Evolutionary conservation across 2,329 filamentous ascomycete genomes (phyloP), one percentile per base, ranked within the genome.

Genomic region (Lachnellula hyalina): DNA sequence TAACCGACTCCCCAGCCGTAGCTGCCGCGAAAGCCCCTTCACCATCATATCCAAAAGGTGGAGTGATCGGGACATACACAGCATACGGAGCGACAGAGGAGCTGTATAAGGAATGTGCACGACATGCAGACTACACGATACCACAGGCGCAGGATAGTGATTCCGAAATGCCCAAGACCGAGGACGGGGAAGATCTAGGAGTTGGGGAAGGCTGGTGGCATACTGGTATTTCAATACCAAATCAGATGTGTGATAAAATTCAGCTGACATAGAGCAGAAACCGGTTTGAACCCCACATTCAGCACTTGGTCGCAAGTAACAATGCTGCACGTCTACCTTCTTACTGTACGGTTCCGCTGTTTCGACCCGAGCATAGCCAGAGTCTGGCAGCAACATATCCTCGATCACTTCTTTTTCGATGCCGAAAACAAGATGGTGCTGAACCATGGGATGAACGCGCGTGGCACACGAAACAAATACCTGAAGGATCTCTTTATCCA

Each of bases 301-400:
- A 92, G 86, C 69, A 93, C 89, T 54, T 99, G 94, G 94, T 89
- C 91, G 19, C 92, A 97, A 73, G 86, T 97, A 45, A 94, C 92
- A 36, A 96, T 96, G 79, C 81, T 99, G 55, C 93, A 99, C 77
- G 88, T 99, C 81, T 97, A 96, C 77, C 81, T 96, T 55, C 74
- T 97, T 56, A 88, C 89, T 53, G 87, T 89, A 47, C 87, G 92
- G 54, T 77, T 96, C 64, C 88, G 94, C 61, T 86, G 85, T 71
- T 83, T 96, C 64, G 85, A 89, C 21, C 75, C 78, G 52, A 81
- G 86, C 21, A 78, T 82, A 62, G 85, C 88, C 63, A 80, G 83
- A 57, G 81, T 83, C 54, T 96, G 91, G 85, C 90, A 95, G 71
- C 88, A 91, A 67, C 89, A 96, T 74, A 80, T 99, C 60, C 83